Base-by-base conservation (phyloP, 768 basidiomycete species). In the Trametes meyenii region DNA sequence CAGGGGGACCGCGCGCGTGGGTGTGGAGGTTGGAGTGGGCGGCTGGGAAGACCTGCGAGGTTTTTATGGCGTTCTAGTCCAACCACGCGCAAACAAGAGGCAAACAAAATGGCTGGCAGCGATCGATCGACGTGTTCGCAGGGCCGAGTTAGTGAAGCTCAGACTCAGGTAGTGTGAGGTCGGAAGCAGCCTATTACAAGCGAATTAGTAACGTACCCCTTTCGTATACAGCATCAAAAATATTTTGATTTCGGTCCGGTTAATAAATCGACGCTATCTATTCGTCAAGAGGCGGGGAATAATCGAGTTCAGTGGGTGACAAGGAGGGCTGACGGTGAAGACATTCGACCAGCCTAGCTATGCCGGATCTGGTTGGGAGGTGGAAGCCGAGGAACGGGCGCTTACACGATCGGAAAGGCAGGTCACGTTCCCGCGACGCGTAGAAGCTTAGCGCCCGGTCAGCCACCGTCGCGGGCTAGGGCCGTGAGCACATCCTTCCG, bases 371-470 rank as follows among this genome's bases (percentile, higher is more conserved):
- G n/a, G n/a, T n/a, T n/a, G n/a, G n/a, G 21, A 13, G 14, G 17
- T 17, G 19, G 19, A 52, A 7, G 29, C 13, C 11, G 38, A 24
- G 13, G 36, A 21, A 33, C 29, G 40, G 43, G 56, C 56, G 56
- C 56, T 10, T 13, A 58, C 57, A 13, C 49, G 49, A 43, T 51
- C 49, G 49, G 14, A 17, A n/a, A 48, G 17, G 29, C 13, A 56
- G 24, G 24, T 64, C 62, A 64, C 62, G 62, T 64, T 55, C 58
- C 48, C 62, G 58, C 62, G 58, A 64, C 62, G 58, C 62, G 58
- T 52, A 26, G 21, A 40, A 13, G 29, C 0, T 5, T 48, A 60
- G 49, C 58, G 62, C 62, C 49, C 53, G 49, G 33, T 21, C 62
- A 64, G 58, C 62, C 62, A 56, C 62, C 56, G 53, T 49, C 62